Evolutionary conservation across 805 yeast species (phyloP).

Genomic region (Starmerella vitae): DNA sequence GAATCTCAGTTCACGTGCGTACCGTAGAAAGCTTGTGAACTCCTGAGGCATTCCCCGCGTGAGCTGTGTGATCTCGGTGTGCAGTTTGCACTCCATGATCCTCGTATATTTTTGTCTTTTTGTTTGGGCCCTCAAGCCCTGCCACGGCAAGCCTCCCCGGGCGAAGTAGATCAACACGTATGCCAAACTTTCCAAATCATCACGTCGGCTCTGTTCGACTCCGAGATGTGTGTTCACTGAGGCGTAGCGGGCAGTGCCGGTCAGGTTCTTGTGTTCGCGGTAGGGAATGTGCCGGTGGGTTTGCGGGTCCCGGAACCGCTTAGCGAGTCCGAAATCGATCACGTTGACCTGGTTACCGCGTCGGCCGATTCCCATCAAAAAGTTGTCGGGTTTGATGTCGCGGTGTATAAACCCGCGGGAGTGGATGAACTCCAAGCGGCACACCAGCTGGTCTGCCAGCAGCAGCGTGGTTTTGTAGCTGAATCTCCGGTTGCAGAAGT

Average conservation of each 20-base stretch:
- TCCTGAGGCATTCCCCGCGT: slow-evolving; percentile 88
- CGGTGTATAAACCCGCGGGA: slow-evolving; percentile 83
- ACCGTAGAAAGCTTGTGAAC: slow-evolving; percentile 74
- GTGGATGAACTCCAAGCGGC: slow-evolving; percentile 74
- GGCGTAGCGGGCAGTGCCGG: slow-evolving; percentile 99
- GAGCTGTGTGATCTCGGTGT: slow-evolving; percentile 68
- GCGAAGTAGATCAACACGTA: slow-evolving; percentile 92
- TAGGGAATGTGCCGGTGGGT: slow-evolving; percentile 93
- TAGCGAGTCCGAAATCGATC: slow-evolving; percentile 98
- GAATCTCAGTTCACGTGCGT: slow-evolving; percentile 78
- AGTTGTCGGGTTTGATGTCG: slow-evolving; percentile 96
- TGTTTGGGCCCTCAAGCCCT: slow-evolving; percentile 94
- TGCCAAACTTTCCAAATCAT: slow-evolving; percentile 90
- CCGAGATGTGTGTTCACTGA: slow-evolving; percentile 95
- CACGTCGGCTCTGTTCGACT: slow-evolving; percentile 91
- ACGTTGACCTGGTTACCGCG: slow-evolving; percentile 78
- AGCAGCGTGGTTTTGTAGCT: slow-evolving; percentile 79
- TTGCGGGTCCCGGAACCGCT: slow-evolving; percentile 92
- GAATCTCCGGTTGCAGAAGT: slow-evolving; percentile 94
- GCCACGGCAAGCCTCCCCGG: slow-evolving; percentile 90
- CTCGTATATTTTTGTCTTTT: slow-evolving; percentile 95
- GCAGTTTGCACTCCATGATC: slow-evolving; percentile 90
- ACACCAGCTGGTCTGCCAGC: slow-evolving; percentile 89
- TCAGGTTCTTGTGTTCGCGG: slow-evolving; percentile 84
- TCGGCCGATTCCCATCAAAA: slow-evolving; percentile 60